phyloP scores from a whole-genome alignment of 2,329 filamentous ascomycete genomes.

The Fusarium sp. region DNA sequence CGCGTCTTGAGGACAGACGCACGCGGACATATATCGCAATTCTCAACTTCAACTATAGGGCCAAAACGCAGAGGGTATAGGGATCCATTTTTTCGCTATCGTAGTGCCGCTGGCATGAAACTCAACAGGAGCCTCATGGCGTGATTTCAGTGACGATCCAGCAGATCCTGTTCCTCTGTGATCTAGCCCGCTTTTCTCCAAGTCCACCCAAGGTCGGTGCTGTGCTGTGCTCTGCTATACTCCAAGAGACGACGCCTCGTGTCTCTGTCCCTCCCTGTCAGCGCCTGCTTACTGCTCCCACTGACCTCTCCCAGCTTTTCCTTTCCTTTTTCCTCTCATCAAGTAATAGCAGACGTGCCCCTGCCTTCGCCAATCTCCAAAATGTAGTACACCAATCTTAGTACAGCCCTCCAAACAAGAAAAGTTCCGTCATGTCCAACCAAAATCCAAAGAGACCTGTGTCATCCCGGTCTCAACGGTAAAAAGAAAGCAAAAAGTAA shows the following conservation, averaged over 20 bases:
- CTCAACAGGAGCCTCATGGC: slow-evolving; percentile 35
- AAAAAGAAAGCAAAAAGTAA: slow-evolving; percentile 32
- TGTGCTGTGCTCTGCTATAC: slow-evolving; percentile 1
- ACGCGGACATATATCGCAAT: slow-evolving; percentile 26
- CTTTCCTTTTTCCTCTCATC: slow-evolving; percentile 2
- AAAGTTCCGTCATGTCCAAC: slow-evolving; percentile 11
- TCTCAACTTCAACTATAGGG: slow-evolving; percentile 36
- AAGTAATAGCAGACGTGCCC: slow-evolving; percentile 15
- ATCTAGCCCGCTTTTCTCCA: slow-evolving; percentile 32
- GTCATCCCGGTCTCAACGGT: slow-evolving; percentile 25
- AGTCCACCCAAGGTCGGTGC: slow-evolving; percentile 16
- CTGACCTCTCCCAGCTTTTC: background rate
- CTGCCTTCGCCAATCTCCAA: slow-evolving; percentile 19
- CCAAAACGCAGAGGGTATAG: slow-evolving; percentile 4
- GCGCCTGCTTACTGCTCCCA: slow-evolving; percentile 9
- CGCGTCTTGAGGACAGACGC: background rate
- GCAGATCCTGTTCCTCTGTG: slow-evolving; percentile 36
- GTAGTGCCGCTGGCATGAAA: slow-evolving; percentile 23
- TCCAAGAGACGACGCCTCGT: slow-evolving; percentile 5
- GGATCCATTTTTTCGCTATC: slow-evolving; percentile 30
- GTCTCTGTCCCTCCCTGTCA: background rate
- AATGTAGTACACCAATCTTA: slow-evolving; percentile 30
- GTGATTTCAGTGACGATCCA: slow-evolving; percentile 36
- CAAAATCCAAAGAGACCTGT: slow-evolving; percentile 21
- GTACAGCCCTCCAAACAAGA: slow-evolving; percentile 37